Evolutionary conservation across 2,329 filamentous ascomycete genomes (phyloP).

Genomic region (Ophiostoma quercus): DNA sequence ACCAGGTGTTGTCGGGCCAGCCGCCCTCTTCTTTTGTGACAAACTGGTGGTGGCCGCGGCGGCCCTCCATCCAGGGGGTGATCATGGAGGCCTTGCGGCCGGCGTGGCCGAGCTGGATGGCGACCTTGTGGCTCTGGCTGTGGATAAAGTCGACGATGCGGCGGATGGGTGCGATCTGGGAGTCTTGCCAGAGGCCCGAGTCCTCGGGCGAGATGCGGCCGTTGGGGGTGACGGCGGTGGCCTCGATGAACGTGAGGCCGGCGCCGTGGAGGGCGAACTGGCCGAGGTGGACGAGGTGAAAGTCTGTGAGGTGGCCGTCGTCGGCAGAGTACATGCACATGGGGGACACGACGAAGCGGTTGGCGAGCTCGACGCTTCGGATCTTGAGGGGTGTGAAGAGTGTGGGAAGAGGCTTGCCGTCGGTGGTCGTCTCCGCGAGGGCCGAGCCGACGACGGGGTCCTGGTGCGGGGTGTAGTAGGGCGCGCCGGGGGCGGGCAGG

Average conservation of each 20-base stretch:
- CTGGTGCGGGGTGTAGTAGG: constrained; percentile 53
- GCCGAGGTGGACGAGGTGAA: constrained; percentile 77
- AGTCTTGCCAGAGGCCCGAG: constrained; percentile 75
- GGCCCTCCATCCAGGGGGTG: constrained; percentile 56
- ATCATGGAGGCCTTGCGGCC: constrained; percentile 62
- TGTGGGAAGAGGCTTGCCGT: constrained; percentile 38
- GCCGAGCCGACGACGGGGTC: constrained; percentile 47
- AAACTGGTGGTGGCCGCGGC: constrained; percentile 44
- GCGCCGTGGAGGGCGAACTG: constrained; percentile 72
- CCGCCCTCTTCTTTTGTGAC: constrained; percentile 50
- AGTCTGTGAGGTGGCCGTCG: constrained; percentile 68
- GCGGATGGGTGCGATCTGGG: constrained; percentile 67
- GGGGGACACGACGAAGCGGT: constrained; percentile 55
- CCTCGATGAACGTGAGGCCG: constrained; percentile 69
- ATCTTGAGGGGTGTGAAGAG: constrained; percentile 54
- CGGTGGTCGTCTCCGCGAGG: constrained; percentile 26
- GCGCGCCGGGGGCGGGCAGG: constrained; percentile 41
- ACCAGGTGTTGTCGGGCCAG: constrained; percentile 54
- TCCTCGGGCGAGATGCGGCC: constrained; percentile 81
- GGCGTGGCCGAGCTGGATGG: constrained; percentile 76
- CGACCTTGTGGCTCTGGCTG: constrained; percentile 69
- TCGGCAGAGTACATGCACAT: constrained; percentile 58
- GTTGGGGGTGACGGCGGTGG: constrained; percentile 67
- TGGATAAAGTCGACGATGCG: constrained; percentile 74
- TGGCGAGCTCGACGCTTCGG: constrained; percentile 48